Evolutionary conservation across 306 rosid species (phyloP), one percentile per base, ranked within the genome.

Genomic region (Quercus agrifolia): DNA sequence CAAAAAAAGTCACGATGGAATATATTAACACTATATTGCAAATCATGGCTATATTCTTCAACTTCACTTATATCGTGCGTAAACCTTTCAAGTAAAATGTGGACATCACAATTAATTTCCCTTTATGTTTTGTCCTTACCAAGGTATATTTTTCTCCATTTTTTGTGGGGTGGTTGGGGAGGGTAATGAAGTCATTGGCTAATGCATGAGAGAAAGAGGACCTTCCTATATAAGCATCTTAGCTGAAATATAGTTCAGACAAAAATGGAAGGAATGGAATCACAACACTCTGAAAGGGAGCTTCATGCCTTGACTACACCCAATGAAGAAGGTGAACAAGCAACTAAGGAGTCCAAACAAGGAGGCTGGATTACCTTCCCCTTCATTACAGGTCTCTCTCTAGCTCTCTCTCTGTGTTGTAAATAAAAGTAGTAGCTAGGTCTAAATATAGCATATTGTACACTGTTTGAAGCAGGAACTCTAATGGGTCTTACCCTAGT

Each of bases 361-460:
- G 86, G 90, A 21, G 90, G 86, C 35, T 87, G 88, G 90, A 77
- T 51, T 56, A 79, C 86, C 17, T 84, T 84, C 68, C 88, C 90
- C 81, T 87, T 84, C 74, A 83, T 87, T 41, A 76, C 73, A 6
- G 90, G 88, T 80, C 30, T 61, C 54, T 44, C 18, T 66, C 12
- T 17, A 6, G 2, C 31, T 55, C 8, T 35, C 64, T 61, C 35
- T 44, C 3, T 66, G 5, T 18, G 0, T n/a, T 31, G 18, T 6
- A 25, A 27, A 2, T 25, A 0, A 1, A 1, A 5, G 11, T 33
- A n/a, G 1, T 67, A 12, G 2, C 11, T 35, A 15, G 49, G 72
- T 35, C 25, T 67, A 67, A 59, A 18, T 18, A 35, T 6, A 15
- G 15, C 15, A 41, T 41, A 30, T 15, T 30, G 11, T 66, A 5